Base-by-base conservation (phyloP, 2,329 filamentous ascomycete genomes). In the Aspergillus sp. region DNA sequence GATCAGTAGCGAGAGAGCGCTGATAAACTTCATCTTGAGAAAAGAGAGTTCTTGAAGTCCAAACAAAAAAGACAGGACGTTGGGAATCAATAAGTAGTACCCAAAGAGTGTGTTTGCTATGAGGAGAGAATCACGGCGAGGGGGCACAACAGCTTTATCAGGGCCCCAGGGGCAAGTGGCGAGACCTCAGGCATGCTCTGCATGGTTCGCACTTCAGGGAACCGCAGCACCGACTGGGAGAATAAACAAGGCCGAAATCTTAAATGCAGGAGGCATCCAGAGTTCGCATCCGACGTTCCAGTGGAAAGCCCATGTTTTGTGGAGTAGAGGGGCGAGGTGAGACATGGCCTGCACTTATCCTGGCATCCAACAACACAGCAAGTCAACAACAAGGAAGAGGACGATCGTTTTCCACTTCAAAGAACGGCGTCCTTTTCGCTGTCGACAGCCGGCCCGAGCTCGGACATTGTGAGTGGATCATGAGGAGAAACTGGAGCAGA, bases 11-110 rank as follows among this genome's bases (percentile, higher is more conserved):
- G 69, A 61, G 42, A 74, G 60, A 6, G 65, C 63, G 37, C 62
- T 48, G 58, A 72, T 49, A 52, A 71, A 59, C 41, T 69, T 70
- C 69, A 73, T 72, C 53, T 51, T 65, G 60, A 20, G 17, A n/a
- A 51, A 37, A 27, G 42, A 42, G 22, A 24, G 33, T 30, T 30
- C n/a, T 53, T 19, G 24, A 13, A 34, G 44, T 3, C 27, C 27
- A 30, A 30, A 30, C 24, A 41, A 54, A 34, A 5, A 55, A 50
- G 49, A 42, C 12, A 52, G 22, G 37, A 44, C 22, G 52, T 59
- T 56, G 42, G 48, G 41, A 27, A 39, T 45, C n/a, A 20, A 41
- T 7, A 45, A 24, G 46, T 33, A 51, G 15, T 30, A 9, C 27
- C 46, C 56, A 54, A 54, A 54, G 51, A 58, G 51, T 51, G 51